phyloP scores from a whole-genome alignment of 2,329 filamentous ascomycete genomes.

The Didymella segeticola region DNA sequence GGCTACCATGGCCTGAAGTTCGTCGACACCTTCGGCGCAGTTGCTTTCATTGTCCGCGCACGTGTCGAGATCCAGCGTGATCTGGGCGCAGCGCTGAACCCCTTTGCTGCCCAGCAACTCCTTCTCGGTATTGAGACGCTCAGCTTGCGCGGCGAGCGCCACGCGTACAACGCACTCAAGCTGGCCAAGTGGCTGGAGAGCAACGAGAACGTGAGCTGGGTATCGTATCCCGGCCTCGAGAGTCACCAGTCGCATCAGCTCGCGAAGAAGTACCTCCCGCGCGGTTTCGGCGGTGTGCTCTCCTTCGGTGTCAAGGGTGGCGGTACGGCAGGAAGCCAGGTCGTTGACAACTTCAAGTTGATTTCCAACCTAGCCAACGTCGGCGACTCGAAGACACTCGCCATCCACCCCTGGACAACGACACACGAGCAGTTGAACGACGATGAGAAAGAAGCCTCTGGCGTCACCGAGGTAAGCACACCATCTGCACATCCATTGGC shows the following conservation, averaged over 20 bases:
- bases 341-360: slow-evolving; percentile 93
- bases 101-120: slow-evolving; percentile 92
- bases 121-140: slow-evolving; percentile 89
- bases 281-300: slow-evolving; percentile 87
- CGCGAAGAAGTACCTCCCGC: slow-evolving; percentile 85
- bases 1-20: slow-evolving; percentile 95
- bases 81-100: slow-evolving; percentile 80
- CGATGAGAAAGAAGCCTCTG: slow-evolving; percentile 79
- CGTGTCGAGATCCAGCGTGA: slow-evolving; percentile 92
- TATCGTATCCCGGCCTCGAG: slow-evolving; percentile 88
- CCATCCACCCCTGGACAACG: slow-evolving; percentile 94
- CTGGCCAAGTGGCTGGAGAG: slow-evolving; percentile 84
- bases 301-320: slow-evolving; percentile 94
- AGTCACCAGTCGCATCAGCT: slow-evolving; percentile 79
- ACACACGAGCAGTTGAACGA: slow-evolving; percentile 92
- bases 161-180: slow-evolving; percentile 81
- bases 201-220: slow-evolving; percentile 87
- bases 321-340: slow-evolving; percentile 78
- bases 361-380: slow-evolving; percentile 97
- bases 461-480: slow-evolving; percentile 73
- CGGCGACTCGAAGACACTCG: slow-evolving; percentile 91
- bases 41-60: slow-evolving; percentile 83
- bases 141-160: slow-evolving; percentile 82
- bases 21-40: slow-evolving; percentile 86
- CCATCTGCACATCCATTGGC: too few relatives aligned